phyloP scores from a whole-genome alignment of 805 yeast species.

The Yarrowia deformans region DNA sequence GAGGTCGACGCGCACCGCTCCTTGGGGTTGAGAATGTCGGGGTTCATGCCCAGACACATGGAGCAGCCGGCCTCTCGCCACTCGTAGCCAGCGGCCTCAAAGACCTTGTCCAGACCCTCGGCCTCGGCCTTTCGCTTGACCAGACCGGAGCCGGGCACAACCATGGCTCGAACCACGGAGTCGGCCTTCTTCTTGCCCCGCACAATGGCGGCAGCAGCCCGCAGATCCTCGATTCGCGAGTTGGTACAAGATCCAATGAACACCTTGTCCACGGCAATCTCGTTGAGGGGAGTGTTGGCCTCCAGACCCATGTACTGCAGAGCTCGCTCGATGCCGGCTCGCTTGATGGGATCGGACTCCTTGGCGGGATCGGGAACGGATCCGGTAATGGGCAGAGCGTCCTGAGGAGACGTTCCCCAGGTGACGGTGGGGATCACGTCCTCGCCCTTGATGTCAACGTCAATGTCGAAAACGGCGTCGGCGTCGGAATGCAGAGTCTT shows the following conservation, averaged over 20 bases:
- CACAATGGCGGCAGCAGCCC: slow-evolving; percentile 93
- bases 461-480: slow-evolving; percentile 88
- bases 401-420: slow-evolving; percentile 99
- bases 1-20: slow-evolving; percentile 99
- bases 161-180: slow-evolving; percentile 79
- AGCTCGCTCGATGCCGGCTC: slow-evolving; percentile 89
- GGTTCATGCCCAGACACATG: slow-evolving; percentile 99
- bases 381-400: slow-evolving; percentile 93
- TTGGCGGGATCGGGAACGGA: slow-evolving; percentile 88
- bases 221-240: slow-evolving; percentile 94
- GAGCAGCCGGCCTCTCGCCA: slow-evolving; percentile 99
- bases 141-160: slow-evolving; percentile 97
- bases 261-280: slow-evolving; percentile 86
- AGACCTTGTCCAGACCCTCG: slow-evolving; percentile 93
- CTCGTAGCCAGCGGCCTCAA: slow-evolving; percentile 90
- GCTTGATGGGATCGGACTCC: slow-evolving; percentile 66
- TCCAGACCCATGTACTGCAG: slow-evolving; percentile 88
- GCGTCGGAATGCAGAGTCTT: slow-evolving; percentile 83
- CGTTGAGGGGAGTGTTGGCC: slow-evolving; percentile 79
- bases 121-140: slow-evolving; percentile 92
- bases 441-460: slow-evolving; percentile 76
- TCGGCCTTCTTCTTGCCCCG: slow-evolving; percentile 87
- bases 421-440: slow-evolving; percentile 96
- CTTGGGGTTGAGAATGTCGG: slow-evolving; percentile 91
- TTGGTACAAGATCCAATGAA: slow-evolving; percentile 99